Conservation (phyloP, 306 rosid genomes). For the Hylodesmum podocarpum region DNA sequence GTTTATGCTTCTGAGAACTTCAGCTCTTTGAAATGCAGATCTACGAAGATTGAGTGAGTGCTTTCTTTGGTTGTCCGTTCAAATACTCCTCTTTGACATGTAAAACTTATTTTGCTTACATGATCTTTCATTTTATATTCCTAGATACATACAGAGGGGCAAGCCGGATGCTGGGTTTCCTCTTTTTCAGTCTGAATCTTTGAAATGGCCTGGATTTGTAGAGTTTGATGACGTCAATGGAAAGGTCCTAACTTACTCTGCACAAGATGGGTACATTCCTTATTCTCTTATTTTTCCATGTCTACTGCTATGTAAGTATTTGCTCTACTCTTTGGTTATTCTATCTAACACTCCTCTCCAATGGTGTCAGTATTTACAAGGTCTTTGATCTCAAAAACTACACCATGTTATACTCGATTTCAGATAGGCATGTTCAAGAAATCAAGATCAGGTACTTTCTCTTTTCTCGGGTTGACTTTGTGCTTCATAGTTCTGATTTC, state of each 20-base stretch:
- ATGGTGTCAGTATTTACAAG: slow-evolving; percentile 77
- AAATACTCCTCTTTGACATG: neutral
- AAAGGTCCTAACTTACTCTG: slow-evolving; percentile 89
- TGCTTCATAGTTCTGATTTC: neutral
- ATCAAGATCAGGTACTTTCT: slow-evolving; percentile 77
- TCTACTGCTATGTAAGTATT: neutral
- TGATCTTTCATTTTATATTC: slow-evolving; percentile 8
- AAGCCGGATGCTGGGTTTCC: slow-evolving; percentile 92
- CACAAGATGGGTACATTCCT: slow-evolving; percentile 65
- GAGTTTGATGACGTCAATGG: slow-evolving; percentile 97
- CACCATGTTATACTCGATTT: slow-evolving; percentile 82
- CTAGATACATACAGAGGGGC: slow-evolving; percentile 81
- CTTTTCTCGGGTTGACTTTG: neutral
- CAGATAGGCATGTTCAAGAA: slow-evolving; percentile 85
- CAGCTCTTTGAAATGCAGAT: slow-evolving; percentile 92
- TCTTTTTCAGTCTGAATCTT: slow-evolving; percentile 84
- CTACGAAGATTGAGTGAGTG: slow-evolving; percentile 86
- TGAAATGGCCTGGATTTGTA: slow-evolving; percentile 97
- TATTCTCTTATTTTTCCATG: neutral
- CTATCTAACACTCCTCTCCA: slow-evolving; percentile 22
- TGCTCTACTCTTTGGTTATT: neutral
- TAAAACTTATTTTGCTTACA: neutral
- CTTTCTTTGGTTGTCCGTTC: slow-evolving; percentile 22
- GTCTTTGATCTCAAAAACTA: slow-evolving; percentile 93
- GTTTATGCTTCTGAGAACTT: slow-evolving; percentile 94